Evolutionary conservation across 1,139 yeast genomes (phyloP), one percentile per base, ranked within the genome.

Genomic region (Pichia sp.): DNA sequence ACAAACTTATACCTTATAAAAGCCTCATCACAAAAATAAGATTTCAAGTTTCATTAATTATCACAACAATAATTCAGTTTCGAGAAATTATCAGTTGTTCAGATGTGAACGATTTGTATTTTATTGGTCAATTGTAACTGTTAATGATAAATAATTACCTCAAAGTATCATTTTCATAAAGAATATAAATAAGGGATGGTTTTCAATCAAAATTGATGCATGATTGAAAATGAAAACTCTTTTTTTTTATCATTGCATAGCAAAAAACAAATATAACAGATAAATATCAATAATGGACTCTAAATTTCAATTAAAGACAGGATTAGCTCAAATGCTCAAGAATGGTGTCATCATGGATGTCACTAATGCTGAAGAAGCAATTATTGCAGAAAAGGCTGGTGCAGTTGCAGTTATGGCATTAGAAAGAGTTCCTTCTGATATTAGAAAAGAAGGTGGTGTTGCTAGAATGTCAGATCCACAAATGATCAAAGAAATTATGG

Each of bases 321-420:
- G 94, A 20, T 73, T 86, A 64, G 95, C 95, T 53, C 92, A 86
- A 67, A 86, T 86, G 95, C 76, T 86, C 55, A 86, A 86, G 63
- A 92, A 87, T 48, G 79, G 94, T 69, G 82, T 77, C 48, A 77
- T 77, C 53, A 77, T 77, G 82, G 82, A 77, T 60, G 82, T 78
- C 39, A 79, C 77, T 43, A 77, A 69, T 45, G 76, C 76, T 27
- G 83, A 77, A 53, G 82, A 78, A 62, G 83, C 83, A 23, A 60
- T 65, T 42, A 78, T 86, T 53, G 95, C 95, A 30, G 94, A 86
- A 66, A 73, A 70, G 51, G 92, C 95, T 3, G 95, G 95, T 53
- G 95, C 95, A 13, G 83, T 88, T 69, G 94, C 95, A 12, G 95
- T 86, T 36, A 86, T 85, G 95, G 95, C 95, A 3, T 73, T 86